phyloP scores from a whole-genome alignment of 108 stramenopile species.

The Fragilaria crotonensis region DNA sequence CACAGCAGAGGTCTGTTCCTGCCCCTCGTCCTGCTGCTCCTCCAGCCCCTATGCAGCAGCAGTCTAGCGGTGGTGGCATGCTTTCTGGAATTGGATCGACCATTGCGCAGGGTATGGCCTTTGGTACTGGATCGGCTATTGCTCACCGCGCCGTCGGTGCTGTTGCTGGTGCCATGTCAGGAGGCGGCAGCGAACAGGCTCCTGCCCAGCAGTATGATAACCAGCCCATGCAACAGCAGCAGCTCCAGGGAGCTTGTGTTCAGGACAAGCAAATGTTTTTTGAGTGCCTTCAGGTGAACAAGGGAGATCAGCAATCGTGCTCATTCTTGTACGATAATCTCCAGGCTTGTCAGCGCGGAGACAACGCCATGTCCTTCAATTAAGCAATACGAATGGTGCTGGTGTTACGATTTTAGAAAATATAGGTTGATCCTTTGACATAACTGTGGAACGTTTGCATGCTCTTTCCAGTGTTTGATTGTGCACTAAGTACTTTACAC shows the following conservation, averaged over 20 bases:
- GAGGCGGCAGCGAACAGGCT: constrained; percentile 28
- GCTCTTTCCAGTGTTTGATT: too few species aligned
- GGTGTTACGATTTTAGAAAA: too few species aligned
- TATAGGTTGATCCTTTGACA: too few species aligned
- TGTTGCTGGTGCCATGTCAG: constrained; percentile 64
- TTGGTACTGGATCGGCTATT: constrained; percentile 94
- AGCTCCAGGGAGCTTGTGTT: constrained; percentile 58
- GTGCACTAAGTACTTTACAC: too few species aligned
- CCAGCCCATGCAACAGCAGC: constrained; percentile 20
- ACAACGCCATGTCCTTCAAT: constrained; percentile 14
- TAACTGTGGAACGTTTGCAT: too few species aligned
- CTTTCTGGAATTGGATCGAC: constrained; percentile 91
- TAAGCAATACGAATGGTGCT: background rate
- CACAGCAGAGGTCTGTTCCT: constrained; percentile 21
- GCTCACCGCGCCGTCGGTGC: constrained; percentile 92
- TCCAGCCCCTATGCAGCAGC: constrained; percentile 40
- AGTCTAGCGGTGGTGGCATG: constrained; percentile 79
- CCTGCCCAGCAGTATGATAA: constrained; percentile 22
- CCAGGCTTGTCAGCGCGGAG: constrained; percentile 73
- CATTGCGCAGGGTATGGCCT: constrained; percentile 97
- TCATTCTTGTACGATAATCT: constrained; percentile 86
- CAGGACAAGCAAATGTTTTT: constrained; percentile 91
- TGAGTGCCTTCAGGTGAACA: constrained; percentile 84
- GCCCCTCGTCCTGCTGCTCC: constrained; percentile 28
- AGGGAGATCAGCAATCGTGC: constrained; percentile 87